Base-by-base conservation (phyloP, 495 filamentous ascomycete genomes). In the Cercophora newfieldiana region DNA sequence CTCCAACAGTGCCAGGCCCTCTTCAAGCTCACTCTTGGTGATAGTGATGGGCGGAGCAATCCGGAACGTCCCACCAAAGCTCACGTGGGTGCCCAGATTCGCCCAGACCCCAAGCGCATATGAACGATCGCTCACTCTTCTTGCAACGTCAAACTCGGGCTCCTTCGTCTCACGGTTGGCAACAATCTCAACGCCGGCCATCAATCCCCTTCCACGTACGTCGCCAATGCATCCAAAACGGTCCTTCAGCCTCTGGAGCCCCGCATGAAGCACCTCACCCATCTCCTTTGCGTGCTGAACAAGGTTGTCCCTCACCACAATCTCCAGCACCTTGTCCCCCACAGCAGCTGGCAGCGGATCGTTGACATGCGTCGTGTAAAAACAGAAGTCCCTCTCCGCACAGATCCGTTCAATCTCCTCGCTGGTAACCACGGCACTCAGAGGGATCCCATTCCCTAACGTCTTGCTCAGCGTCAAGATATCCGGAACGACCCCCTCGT, bases 11-110 rank as follows among this genome's bases (percentile, higher is more conserved):
- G 29, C 58, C 60, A 87, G 61, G 22, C 81, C 84, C 54, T 80
- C 72, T 10, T 79, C 75, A 37, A 89, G 73, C 70, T 87, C 77
- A 50, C 83, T 75, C 7, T 80, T 75, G 0, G 79, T 77, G 0
- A 86, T 79, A 0, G 83, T 88, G 18, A 88, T 80, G 0, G 86
- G 85, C 16, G 86, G 86, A 7, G 85, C 86, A 50, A 89, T 78
- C 21, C 86, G 72, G 61, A 87, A 85, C 0, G 82, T 77, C 22
- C 85, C 85, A 1, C 81, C 77, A 71, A 87, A 83, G n/a, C 78
- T 80, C 0, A 75, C 74, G 26, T 83, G 74, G 31, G 77, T 84
- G 12, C 80, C 77, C 4, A 88, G 37, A 59, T 86, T 87, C 26
- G 80, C 82, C 58, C 80, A 87, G 2, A 87, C 68, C 2, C 86